Evolutionary conservation across 2,329 filamentous ascomycete genomes (phyloP).

Genomic region (Fusarium fujikuroi): DNA sequence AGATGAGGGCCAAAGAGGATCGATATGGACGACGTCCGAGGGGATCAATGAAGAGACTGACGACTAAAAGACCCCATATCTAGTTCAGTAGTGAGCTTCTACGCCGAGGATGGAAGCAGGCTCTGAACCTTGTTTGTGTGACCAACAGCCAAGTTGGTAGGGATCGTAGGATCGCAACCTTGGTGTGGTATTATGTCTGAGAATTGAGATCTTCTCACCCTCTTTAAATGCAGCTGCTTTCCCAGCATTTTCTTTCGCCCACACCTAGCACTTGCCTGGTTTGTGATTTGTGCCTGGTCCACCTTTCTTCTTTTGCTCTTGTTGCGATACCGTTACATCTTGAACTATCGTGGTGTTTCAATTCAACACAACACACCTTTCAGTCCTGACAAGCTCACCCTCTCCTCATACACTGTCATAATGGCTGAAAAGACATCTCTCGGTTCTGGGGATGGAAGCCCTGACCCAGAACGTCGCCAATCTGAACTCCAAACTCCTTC

Average conservation of each 20-base stretch:
- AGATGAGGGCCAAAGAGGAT: constrained; percentile 25
- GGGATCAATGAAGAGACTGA: constrained; percentile 9
- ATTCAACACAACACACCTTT: background rate
- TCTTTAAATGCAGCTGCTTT: constrained; percentile 30
- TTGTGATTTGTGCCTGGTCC: constrained; percentile 10
- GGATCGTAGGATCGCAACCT: constrained; percentile 16
- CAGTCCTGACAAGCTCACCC: background rate
- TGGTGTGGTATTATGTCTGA: constrained; percentile 16
- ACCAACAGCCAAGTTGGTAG: constrained; percentile 19
- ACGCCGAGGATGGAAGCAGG: constrained; percentile 7
- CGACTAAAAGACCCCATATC: constrained; percentile 12
- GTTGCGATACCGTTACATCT: background rate
- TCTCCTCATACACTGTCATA: background rate
- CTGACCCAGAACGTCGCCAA: constrained; percentile 40
- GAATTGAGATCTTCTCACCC: constrained; percentile 6
- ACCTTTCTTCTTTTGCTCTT: constrained; percentile 9
- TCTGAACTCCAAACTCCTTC: constrained; percentile 34
- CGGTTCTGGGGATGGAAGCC: constrained; percentile 26
- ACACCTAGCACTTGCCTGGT: constrained; percentile 4
- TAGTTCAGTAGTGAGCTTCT: constrained; percentile 5
- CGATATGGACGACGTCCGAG: constrained; percentile 27
- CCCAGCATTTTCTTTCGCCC: constrained; percentile 4
- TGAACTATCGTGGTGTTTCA: background rate
- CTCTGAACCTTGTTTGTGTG: constrained; percentile 23
- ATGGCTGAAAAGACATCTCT: constrained; percentile 45